Evolutionary conservation across 495 filamentous ascomycete genomes (phyloP).

Genomic region (Trichoderma reesei): DNA sequence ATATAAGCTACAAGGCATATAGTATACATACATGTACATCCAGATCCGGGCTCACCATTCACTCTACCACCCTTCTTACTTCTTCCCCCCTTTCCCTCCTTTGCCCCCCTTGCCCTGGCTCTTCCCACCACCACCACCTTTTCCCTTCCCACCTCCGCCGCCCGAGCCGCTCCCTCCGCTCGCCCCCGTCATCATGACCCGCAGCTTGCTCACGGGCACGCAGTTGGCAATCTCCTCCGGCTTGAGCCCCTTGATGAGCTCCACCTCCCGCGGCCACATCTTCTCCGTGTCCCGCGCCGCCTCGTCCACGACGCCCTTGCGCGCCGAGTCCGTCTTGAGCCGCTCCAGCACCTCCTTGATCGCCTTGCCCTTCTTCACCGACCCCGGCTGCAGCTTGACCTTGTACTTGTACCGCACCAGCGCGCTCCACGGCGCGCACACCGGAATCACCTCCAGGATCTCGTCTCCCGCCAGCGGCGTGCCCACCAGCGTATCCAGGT

Average conservation of each 20-base stretch:
- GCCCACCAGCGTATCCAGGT: constrained; percentile 67
- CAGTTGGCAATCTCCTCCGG: constrained; percentile 72
- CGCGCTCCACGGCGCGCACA: constrained; percentile 85
- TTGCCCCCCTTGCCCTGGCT: constrained; percentile 24
- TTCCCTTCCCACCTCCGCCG: constrained; percentile 35
- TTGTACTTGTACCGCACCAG: constrained; percentile 75
- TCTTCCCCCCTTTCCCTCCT: constrained; percentile 10
- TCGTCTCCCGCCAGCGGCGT: constrained; percentile 72
- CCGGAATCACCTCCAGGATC: constrained; percentile 77
- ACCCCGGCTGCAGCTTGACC: constrained; percentile 83
- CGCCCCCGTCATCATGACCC: constrained; percentile 58
- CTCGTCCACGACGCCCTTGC: constrained; percentile 50
- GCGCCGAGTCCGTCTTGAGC: constrained; percentile 56
- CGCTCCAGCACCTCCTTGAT: constrained; percentile 73
- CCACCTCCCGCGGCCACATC: constrained; percentile 73
- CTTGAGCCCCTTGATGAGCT: constrained; percentile 70
- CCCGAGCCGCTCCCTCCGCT: constrained; percentile 37
- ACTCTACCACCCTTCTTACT: not conserved
- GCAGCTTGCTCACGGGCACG: constrained; percentile 77
- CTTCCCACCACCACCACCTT: constrained; percentile 36
- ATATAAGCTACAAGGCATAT: no score
- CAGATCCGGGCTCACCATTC: not conserved
- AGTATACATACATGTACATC: no score
- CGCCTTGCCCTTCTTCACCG: constrained; percentile 89
- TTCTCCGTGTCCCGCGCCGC: constrained; percentile 53